Conservation (phyloP, 257 asterid genomes). For the Schizonepeta tenuifolia region DNA sequence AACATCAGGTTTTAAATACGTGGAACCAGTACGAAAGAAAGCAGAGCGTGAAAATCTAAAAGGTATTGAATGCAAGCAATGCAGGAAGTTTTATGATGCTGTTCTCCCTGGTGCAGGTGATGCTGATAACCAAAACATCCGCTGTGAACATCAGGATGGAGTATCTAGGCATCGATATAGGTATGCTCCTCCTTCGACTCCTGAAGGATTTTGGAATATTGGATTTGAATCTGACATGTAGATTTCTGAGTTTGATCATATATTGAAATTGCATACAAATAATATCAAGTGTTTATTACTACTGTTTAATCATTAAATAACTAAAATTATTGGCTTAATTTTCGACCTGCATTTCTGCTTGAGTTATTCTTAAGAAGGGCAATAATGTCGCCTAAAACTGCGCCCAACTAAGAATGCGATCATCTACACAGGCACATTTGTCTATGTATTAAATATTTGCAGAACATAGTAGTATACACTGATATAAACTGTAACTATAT, state of each 20-base stretch:
- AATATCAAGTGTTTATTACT: background rate
- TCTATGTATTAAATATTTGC: background rate
- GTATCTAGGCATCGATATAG: constrained; percentile 95
- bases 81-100: constrained; percentile 92
- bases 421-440: background rate
- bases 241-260: constrained; percentile 23
- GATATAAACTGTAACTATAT: background rate
- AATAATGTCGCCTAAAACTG: background rate
- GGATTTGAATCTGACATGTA: constrained; percentile 93
- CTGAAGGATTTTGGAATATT: constrained; percentile 98
- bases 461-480: background rate
- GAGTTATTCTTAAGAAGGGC: background rate
- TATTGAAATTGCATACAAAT: constrained; percentile 14
- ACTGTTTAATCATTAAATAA: constrained; percentile 6
- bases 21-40: constrained; percentile 86
- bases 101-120: constrained; percentile 61
- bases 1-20: constrained; percentile 67
- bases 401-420: background rate
- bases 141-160: constrained; percentile 94
- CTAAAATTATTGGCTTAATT: background rate
- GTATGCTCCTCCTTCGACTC: constrained; percentile 94
- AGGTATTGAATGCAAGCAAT: constrained; percentile 94
- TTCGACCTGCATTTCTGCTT: background rate
- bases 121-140: constrained; percentile 47
- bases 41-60: constrained; percentile 75